Evolutionary conservation across 495 filamentous ascomycete genomes (phyloP), one percentile per base, ranked within the genome.

Genomic region (Astrocystis sublimbata): DNA sequence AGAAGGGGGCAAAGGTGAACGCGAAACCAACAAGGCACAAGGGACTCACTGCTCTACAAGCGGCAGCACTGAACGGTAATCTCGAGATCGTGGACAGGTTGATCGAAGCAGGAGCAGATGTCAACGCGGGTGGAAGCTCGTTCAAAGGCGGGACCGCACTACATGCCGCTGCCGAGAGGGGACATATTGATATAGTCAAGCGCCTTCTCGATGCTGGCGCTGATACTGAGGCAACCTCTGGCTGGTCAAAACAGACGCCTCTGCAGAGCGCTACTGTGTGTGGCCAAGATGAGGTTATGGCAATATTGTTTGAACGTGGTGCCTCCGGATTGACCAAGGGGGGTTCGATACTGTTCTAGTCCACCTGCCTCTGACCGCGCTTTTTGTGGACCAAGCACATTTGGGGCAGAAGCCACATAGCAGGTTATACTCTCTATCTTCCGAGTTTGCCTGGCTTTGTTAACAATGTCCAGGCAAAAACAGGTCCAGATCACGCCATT

Each of bases 21-120:
- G 58, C 67, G 6, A 53, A 51, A 19, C 57, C 64, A 56, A 40
- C 26, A 13, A 59, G 61, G 38, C 52, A 70, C 19, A 65, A 68
- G 41, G 71, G 73, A 6, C 41, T 67, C 26, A 76, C 73, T 35
- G 71, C 73, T 30, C 57, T 77, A 10, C 74, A 77, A 58, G 70
- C 61, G 2, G 73, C 74, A n/a, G 63, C 67, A 7, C 46, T 59
- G 57, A 62, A 56, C 17, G 68, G 70, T 9, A 43, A 63, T 30
- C 41, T 64, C 4, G 47, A 64, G 17, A 35, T 70, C 35, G 63
- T 71, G 24, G 60, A 70, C 40, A 45, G 43, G 4, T 63, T 77
- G 10, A 51, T 77, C 17, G 60, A 58, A 38, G 63, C 59, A 19
- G 70, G 71, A 9, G 73, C 74, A 8, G 63, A 74, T 15, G 58